phyloP scores from a whole-genome alignment of 2,329 filamentous ascomycete genomes.

The Phialocephala subalpina region DNA sequence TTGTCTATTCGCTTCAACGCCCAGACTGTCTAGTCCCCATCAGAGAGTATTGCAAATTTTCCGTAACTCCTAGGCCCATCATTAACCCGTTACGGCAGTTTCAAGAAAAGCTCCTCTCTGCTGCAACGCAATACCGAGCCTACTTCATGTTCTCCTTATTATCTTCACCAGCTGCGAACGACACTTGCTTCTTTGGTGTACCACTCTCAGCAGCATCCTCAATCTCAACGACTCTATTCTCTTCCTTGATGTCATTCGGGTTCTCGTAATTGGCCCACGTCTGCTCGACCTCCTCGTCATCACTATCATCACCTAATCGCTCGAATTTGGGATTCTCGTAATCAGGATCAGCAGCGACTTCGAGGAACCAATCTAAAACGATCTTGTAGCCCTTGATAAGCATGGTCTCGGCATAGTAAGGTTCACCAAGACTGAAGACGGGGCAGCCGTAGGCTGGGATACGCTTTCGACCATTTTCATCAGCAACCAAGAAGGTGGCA shows the following conservation, averaged over 20 bases:
- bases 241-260: neutral
- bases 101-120: neutral
- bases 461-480: conserved; percentile 51
- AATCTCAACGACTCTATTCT: neutral
- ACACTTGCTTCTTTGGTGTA: neutral
- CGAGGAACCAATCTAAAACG: conserved; percentile 68
- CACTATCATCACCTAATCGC: conserved; percentile 24
- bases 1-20: too few species aligned
- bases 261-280: neutral
- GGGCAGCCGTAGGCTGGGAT: conserved; percentile 64
- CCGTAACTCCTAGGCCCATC: neutral
- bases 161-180: neutral
- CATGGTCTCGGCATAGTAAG: conserved; percentile 65
- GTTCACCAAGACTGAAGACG: conserved; percentile 73
- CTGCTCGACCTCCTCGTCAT: neutral
- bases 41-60: too few species aligned
- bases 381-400: conserved; percentile 61
- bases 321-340: conserved; percentile 47
- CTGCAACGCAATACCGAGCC: neutral
- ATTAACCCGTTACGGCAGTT: neutral
- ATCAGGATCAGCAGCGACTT: conserved; percentile 56
- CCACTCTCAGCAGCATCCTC: neutral
- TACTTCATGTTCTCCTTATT: too few species aligned
- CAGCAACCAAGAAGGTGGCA: conserved; percentile 60
- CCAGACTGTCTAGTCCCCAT: too few species aligned